These are phyloP conservation scores for Dictyostelium purpureum DNA, from an alignment of 78 protist genomes.

Conservation along the genomic window DNA sequence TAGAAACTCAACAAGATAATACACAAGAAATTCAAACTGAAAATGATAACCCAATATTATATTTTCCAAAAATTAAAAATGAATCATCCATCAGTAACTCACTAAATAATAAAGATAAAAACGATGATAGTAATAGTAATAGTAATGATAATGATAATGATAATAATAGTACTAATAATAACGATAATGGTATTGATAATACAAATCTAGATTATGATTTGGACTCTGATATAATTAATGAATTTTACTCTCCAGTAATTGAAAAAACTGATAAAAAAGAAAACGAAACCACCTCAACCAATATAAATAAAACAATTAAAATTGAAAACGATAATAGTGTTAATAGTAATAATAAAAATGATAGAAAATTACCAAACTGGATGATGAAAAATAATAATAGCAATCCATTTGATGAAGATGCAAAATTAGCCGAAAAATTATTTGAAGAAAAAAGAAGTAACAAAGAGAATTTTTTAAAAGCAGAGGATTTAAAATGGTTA, in stretches of 20 bases:
- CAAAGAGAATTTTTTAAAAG: neutral
- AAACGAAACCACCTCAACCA: neutral
- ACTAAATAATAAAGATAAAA: neutral
- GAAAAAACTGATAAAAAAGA: neutral
- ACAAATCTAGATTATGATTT: neutral
- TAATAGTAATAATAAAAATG: neutral
- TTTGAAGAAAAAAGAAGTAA: slow-evolving; percentile 3
- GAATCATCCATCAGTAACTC: neutral
- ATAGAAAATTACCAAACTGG: slow-evolving; percentile 30
- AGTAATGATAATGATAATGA: neutral
- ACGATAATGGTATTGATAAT: neutral
- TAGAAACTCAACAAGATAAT: neutral
- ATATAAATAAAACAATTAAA: neutral
- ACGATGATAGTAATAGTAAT: slow-evolving; percentile 2
- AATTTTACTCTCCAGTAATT: neutral
- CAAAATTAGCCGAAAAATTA: neutral
- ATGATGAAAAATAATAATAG: neutral
- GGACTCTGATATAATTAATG: neutral
- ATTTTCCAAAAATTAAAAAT: neutral
- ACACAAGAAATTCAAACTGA: neutral
- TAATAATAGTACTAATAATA: neutral
- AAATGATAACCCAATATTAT: neutral
- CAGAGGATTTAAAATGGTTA: slow-evolving; percentile 22
- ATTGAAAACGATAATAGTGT: neutral
- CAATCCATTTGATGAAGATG: neutral